Conservation (phyloP, 73 alveolate species). For the Effrenium voratum region DNA sequence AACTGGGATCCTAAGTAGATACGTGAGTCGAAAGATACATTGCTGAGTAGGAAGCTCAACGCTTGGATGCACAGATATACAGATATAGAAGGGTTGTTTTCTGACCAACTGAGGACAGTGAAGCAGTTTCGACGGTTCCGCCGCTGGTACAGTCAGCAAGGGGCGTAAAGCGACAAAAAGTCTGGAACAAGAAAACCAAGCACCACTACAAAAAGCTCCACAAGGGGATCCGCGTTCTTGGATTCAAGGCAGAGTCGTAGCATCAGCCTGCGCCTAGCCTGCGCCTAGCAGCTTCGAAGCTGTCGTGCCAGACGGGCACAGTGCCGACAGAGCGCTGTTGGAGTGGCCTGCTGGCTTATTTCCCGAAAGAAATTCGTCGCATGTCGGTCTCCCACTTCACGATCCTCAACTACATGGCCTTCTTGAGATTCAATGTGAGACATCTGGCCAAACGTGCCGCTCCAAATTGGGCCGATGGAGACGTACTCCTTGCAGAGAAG, state of each 20-base stretch:
- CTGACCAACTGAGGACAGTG: too few relatives aligned
- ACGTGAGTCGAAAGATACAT: too few relatives aligned
- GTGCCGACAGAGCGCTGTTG: neutral
- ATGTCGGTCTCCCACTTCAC: neutral
- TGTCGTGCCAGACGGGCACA: neutral
- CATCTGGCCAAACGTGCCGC: neutral
- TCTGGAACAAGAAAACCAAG: neutral
- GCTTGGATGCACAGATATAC: too few relatives aligned
- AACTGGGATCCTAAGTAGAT: too few relatives aligned
- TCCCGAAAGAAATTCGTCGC: too few relatives aligned
- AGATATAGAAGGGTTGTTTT: too few relatives aligned
- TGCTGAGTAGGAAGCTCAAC: too few relatives aligned
- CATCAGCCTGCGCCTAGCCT: neutral
- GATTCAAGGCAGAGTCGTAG: neutral
- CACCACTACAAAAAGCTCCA: neutral
- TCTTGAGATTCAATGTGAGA: neutral
- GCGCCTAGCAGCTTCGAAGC: neutral
- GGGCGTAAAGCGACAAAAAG: neutral
- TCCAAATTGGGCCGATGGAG: neutral
- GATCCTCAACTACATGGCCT: neutral
- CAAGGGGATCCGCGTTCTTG: neutral
- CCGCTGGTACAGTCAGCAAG: neutral
- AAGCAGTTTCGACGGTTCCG: neutral
- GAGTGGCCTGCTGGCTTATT: neutral
- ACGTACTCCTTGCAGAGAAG: neutral